Base-by-base conservation (phyloP, 495 filamentous ascomycete genomes). In the Tuber indicum region DNA sequence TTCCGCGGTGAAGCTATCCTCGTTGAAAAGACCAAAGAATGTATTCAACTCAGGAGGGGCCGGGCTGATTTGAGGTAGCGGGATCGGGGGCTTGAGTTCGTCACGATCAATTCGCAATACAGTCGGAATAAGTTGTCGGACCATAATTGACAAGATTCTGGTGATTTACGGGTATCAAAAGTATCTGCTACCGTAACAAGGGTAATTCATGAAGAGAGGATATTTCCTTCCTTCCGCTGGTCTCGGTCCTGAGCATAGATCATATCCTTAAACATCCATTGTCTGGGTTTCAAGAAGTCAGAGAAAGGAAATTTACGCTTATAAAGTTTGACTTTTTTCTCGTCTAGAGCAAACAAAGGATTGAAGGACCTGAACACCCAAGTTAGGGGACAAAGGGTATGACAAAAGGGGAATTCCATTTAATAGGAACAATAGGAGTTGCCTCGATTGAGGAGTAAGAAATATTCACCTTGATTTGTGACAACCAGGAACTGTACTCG, bases 221-320 rank as follows among this genome's bases (percentile, higher is more conserved):
- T 62, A n/a, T 17, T 66, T 66, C 26, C 58, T 66, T 66, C 10
- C 58, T 12, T 66, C 58, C 58, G 16, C 23, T 5, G 58, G 9
- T 26, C 58, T 62, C n/a, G 7, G 12, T 14, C 12, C 58, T 66
- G 12, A 66, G 12, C 58, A 66, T 66, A 58, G 58, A 66, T 26
- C 58, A 14, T 66, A 66, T 66, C 58, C 32, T 66, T 66, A 66
- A 66, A 66, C 58, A 66, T 3, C 58, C 32, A 36, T 66, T 66
- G 58, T 66, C 58, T 66, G 26, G 58, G 0, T n/a, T 23, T 66
- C 58, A 26, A 5, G 58, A 66, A 66, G 9, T 26, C 32, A 66
- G 58, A 66, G 58, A 66, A 66, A 66, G 58, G 58, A 66, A 66
- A 66, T 66, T 66, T 66, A 32, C 58, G 1, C 26, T 66, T 66